Evolutionary conservation across 2,329 filamentous ascomycete species (phyloP).

Genomic region (Byssothecium circinans): DNA sequence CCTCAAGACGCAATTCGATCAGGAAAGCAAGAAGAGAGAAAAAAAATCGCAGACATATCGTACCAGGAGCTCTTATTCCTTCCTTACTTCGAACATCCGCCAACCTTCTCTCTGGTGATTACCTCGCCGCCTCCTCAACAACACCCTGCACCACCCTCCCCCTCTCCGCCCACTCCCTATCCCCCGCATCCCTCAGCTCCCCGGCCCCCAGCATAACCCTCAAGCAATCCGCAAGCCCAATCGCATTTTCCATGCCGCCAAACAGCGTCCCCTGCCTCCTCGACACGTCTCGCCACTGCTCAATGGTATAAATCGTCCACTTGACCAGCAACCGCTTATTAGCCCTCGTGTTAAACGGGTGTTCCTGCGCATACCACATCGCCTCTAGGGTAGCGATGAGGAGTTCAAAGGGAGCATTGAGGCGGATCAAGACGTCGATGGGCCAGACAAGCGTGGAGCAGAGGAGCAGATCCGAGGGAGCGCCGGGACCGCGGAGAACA

Average conservation of each 20-base stretch:
- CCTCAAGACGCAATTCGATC: constrained; percentile 2
- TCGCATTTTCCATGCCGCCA: constrained; percentile 61
- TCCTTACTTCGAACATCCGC: background rate
- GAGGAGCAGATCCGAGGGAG: constrained; percentile 13
- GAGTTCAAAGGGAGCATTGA: constrained; percentile 63
- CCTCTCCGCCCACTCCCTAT: constrained; percentile 38
- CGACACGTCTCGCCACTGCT: constrained; percentile 63
- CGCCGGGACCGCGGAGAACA: constrained; percentile 7
- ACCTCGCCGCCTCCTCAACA: constrained; percentile 37
- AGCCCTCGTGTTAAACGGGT: constrained; percentile 60
- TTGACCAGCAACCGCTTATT: constrained; percentile 60
- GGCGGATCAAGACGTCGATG: constrained; percentile 65
- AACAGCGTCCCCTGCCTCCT: constrained; percentile 58
- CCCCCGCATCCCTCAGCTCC: constrained; percentile 40
- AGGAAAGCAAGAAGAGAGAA: background rate
- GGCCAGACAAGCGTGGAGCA: constrained; percentile 56
- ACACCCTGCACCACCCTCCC: constrained; percentile 26
- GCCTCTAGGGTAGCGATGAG: constrained; percentile 64
- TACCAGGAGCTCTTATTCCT: background rate
- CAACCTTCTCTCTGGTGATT: too few species aligned
- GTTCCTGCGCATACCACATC: constrained; percentile 68
- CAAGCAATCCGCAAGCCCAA: constrained; percentile 43
- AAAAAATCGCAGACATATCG: background rate
- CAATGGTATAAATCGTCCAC: constrained; percentile 64
- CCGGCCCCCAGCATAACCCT: constrained; percentile 49